Conservation (phyloP, 768 basidiomycete genomes). For the Mrakia blollopis region DNA sequence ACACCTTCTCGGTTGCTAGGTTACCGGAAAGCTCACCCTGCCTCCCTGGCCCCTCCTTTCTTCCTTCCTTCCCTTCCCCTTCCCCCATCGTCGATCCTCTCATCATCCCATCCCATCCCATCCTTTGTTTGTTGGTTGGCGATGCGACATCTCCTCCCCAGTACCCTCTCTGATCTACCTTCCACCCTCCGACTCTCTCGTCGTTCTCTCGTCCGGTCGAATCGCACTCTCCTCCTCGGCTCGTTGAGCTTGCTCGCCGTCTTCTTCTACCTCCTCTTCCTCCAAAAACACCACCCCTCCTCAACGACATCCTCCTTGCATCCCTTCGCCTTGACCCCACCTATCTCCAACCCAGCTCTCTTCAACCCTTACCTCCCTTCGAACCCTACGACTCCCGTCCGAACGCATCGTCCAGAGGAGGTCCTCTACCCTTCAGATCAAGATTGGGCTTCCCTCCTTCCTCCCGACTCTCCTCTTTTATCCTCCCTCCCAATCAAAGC, state of each 20-base stretch:
- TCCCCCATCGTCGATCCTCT: background rate
- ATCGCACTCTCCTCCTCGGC: too few species aligned
- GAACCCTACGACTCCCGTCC: background rate
- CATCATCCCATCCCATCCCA: background rate
- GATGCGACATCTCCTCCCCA: too few species aligned
- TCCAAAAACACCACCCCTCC: background rate
- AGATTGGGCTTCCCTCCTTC: constrained; percentile 18
- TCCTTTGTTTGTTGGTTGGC: background rate
- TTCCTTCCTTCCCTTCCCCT: constrained; percentile 21
- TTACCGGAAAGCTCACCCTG: too few species aligned
- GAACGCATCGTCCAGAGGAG: background rate
- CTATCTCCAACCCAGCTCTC: background rate
- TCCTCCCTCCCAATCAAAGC: background rate
- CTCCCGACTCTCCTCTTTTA: background rate
- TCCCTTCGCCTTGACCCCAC: background rate
- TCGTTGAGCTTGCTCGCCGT: background rate
- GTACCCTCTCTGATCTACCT: too few species aligned
- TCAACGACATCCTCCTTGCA: background rate
- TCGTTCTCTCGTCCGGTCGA: too few species aligned
- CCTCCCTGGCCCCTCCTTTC: too few species aligned
- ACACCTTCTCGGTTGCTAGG: too few species aligned
- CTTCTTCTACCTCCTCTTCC: background rate
- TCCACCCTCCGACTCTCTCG: too few species aligned
- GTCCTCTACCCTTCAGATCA: background rate
- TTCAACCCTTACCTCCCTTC: background rate